These are phyloP conservation scores for Akanthomyces muscarius DNA, from an alignment of 2,329 filamentous ascomycete species.

Conservation along the genomic window DNA sequence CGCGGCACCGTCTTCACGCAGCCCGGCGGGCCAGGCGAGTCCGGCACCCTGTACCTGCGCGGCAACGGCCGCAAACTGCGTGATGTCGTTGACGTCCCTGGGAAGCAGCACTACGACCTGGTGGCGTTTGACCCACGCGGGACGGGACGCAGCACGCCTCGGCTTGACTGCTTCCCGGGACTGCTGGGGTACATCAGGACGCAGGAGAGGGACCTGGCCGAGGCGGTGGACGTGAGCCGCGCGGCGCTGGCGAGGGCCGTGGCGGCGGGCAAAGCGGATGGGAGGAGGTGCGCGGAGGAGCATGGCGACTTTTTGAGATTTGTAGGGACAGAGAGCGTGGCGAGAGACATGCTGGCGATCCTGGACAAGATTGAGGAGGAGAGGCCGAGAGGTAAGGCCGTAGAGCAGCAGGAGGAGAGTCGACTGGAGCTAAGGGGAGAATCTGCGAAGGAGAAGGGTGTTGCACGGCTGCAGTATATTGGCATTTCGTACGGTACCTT, in stretches of 20 bases:
- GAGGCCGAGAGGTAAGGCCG: neutral
- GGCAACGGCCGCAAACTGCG: conserved; percentile 27
- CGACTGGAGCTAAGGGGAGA: neutral
- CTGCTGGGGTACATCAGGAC: conserved; percentile 28
- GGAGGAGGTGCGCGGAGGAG: conserved; percentile 26
- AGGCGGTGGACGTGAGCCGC: conserved; percentile 23
- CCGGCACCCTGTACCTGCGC: conserved; percentile 32
- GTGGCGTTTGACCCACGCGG: conserved; percentile 44
- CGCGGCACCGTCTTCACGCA: conserved; percentile 41
- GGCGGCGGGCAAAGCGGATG: conserved; percentile 27
- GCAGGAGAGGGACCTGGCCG: conserved; percentile 31
- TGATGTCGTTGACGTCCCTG: conserved; percentile 23
- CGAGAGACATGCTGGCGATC: neutral
- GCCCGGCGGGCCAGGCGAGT: conserved; percentile 42
- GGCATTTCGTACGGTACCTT: conserved; percentile 29
- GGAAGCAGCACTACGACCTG: conserved; percentile 36
- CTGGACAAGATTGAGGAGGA: neutral
- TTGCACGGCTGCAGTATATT: neutral
- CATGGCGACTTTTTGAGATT: conserved; percentile 26
- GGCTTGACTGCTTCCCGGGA: conserved; percentile 36
- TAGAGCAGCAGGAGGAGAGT: neutral
- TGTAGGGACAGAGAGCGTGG: neutral
- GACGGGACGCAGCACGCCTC: conserved; percentile 34
- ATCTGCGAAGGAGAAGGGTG: neutral
- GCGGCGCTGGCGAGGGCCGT: conserved; percentile 25